Base-by-base conservation (phyloP, 495 filamentous ascomycete species). In the Halenospora varia region DNA sequence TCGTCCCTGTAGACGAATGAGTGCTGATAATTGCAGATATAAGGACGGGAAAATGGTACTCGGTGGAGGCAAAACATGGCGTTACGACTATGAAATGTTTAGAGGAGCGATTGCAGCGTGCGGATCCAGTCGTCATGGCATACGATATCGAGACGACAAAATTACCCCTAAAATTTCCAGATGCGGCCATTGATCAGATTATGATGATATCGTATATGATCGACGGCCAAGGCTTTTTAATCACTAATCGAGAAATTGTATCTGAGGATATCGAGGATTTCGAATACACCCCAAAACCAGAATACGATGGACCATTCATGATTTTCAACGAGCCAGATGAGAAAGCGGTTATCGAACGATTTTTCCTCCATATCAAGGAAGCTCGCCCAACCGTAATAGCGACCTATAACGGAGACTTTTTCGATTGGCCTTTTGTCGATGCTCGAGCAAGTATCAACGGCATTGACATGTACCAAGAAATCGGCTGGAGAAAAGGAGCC, bases 121-220 rank as follows among this genome's bases (percentile, higher is more conserved):
- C 94, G 11, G 94, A 99, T 66, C 94, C 94, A 0, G 89, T 99
- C 18, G 89, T 99, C 17, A 87, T 99, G 75, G 94, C 94, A 11
- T 99, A 83, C 73, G 94, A 99, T 82, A 99, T 99, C 66, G 94
- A 99, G 68, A 97, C 94, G 20, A 95, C 90, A 2, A 99, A 99
- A 64, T 77, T 96, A 29, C 94, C 94, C 13, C 76, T 99, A 48
- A 99, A 99, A 70, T 99, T 99, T 67, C 94, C 94, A n/a, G 95
- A 97, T 68, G 87, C 94, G 0, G 79, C 89, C 1, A 86, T 96
- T 61, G 94, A 99, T 73, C 94, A 96, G 71, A 86, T 99, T 63
- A 99, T 99, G 93, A 99, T 99, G 94, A 95, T 99, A 63, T 97
- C 95, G 15, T 99, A 97, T 74, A 99, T 99, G 94, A 97, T 99